Evolutionary conservation across 805 yeast species (phyloP).

Genomic region (Yamadazyma takamatsuzukensis): DNA sequence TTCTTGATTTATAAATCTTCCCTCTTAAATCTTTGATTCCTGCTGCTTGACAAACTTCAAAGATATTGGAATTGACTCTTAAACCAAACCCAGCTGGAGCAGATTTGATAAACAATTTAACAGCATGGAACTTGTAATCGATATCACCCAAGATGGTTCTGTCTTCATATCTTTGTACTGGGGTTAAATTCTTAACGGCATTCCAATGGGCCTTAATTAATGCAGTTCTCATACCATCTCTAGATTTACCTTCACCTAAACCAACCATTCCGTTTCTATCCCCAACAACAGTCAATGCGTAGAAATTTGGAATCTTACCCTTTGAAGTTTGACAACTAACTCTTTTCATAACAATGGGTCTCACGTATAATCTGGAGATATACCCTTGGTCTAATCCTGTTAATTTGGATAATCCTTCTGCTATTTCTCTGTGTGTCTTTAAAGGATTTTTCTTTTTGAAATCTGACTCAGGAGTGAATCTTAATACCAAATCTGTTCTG

Average conservation of each 20-base stretch:
- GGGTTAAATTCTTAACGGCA: slow-evolving; percentile 80
- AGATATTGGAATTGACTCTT: slow-evolving; percentile 84
- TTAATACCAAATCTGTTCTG: slow-evolving; percentile 36
- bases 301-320: slow-evolving; percentile 82
- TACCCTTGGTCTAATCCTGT: slow-evolving; percentile 66
- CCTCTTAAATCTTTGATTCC: slow-evolving; percentile 94
- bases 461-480: slow-evolving; percentile 24
- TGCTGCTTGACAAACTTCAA: slow-evolving; percentile 86
- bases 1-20: slow-evolving; percentile 87
- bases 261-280: slow-evolving; percentile 93
- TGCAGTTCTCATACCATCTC: slow-evolving; percentile 72
- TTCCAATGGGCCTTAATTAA: slow-evolving; percentile 85
- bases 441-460: slow-evolving; percentile 12
- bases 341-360: slow-evolving; percentile 68
- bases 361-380: slow-evolving; percentile 56
- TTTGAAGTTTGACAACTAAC: slow-evolving; percentile 90
- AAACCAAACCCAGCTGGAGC: slow-evolving; percentile 94
- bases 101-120: slow-evolving; percentile 72
- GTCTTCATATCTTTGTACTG: slow-evolving; percentile 83
- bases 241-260: slow-evolving; percentile 89
- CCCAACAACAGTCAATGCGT: slow-evolving; percentile 85
- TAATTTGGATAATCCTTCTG: slow-evolving; percentile 53
- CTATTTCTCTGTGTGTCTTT: slow-evolving; percentile 30
- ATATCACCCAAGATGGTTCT: slow-evolving; percentile 87
- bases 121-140: slow-evolving; percentile 82